Base-by-base conservation (phyloP, 257 asterid species). In the Solanum piurae region DNA sequence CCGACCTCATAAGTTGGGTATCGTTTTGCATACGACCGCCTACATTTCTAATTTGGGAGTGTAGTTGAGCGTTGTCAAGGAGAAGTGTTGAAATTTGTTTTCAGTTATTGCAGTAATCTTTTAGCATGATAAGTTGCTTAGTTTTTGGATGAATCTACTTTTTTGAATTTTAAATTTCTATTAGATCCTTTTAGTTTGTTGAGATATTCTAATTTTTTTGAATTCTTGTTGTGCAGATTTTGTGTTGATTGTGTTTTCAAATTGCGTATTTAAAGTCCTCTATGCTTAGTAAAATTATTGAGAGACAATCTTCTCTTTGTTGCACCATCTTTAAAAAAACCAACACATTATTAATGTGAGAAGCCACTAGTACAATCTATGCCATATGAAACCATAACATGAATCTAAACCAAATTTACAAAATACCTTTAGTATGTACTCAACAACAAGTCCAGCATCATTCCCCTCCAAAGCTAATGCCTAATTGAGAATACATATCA, bases 401-500 rank as follows among this genome's bases (percentile, higher is more conserved):
- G 37, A 25, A 25, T 79, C 64, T 7, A 74, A 73, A 88, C 72
- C 83, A 85, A 69, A 86, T 89, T 88, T 62, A 82, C 88, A 89
- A 89, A 87, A 86, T 94, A 97, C 99, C 99, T 97, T 95, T 89
- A 95, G 90, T 84, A 95, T 93, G 92, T 93, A 95, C 93, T 94
- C 98, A 87, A 95, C 98, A 85, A 92, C 91, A 89, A 96, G 95
- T 72, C 97, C 94, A 12, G 94, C 90, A 89, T 96, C 98, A 90
- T 92, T 94, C 84, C 98, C 98, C 90, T 92, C 98, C 94, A 97
- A 90, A 86, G 99, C 95, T 90, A 97, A 73, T 64, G 98, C 98
- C 99, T 97, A 90, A 82, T 44, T 88, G 83, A 66, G 84, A 87
- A 86, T 82, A 88, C 11, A 37, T 37, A 52, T 79, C 89, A 87